phyloP scores from a whole-genome alignment of 495 filamentous ascomycete species.

The Podospora didyma region DNA sequence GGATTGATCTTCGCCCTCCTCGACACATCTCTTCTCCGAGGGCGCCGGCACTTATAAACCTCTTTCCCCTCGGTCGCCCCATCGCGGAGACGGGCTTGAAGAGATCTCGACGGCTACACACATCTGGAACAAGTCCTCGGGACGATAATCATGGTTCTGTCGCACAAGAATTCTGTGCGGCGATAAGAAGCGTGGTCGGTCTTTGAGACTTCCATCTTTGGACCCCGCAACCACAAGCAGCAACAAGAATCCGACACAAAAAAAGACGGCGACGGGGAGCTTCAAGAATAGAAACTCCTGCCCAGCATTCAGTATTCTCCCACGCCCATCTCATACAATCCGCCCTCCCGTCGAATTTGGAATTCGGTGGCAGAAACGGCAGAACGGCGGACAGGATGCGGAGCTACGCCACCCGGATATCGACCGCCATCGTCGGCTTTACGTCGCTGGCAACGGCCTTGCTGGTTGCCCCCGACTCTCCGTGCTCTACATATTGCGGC shows the following conservation, averaged over 20 bases:
- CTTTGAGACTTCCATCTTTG: constrained; percentile 16
- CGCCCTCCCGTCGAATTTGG: not conserved
- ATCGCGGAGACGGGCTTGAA: too few species aligned
- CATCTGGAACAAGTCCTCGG: not conserved
- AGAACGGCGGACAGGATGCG: constrained; percentile 17
- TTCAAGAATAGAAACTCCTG: not conserved
- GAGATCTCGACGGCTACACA: too few species aligned
- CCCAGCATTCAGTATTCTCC: not conserved
- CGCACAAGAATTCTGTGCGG: constrained; percentile 17
- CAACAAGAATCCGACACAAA: not conserved
- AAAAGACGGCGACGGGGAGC: not conserved
- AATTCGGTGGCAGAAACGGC: not conserved
- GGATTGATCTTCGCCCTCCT: not conserved
- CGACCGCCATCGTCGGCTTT: constrained; percentile 13
- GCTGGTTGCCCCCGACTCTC: constrained; percentile 34
- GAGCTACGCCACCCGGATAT: constrained; percentile 10
- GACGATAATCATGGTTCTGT: constrained; percentile 18
- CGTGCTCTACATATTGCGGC: constrained; percentile 41
- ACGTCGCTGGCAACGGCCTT: constrained; percentile 29
- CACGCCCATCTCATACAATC: not conserved
- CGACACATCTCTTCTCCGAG: too few species aligned
- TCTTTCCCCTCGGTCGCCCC: too few species aligned
- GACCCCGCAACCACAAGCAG: constrained; percentile 12
- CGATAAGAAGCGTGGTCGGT: constrained; percentile 19
- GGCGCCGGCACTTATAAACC: too few species aligned